Evolutionary conservation across 768 basidiomycete genomes (phyloP).

Genomic region (Lactarius hatsudake): DNA sequence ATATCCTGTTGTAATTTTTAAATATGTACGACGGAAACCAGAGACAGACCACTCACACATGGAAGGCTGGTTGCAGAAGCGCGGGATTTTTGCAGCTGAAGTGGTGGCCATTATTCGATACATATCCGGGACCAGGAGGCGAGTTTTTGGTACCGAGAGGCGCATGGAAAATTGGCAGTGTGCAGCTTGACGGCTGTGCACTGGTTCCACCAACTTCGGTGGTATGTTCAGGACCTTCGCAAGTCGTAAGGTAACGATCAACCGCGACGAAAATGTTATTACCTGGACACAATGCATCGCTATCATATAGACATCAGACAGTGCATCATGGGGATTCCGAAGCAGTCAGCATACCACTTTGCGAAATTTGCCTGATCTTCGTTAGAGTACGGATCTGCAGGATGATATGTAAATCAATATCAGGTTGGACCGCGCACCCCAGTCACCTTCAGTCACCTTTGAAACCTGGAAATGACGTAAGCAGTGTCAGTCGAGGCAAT

Average conservation of each 20-base stretch:
- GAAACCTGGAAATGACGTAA: too few species aligned
- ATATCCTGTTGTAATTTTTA: conserved; percentile 38
- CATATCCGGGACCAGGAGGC: conserved; percentile 39
- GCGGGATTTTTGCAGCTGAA: conserved; percentile 54
- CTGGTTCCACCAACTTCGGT: conserved; percentile 30
- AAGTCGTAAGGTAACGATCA: neutral
- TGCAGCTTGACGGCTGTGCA: conserved; percentile 51
- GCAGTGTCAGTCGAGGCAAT: too few species aligned
- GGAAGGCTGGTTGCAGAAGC: conserved; percentile 50
- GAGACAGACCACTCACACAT: conserved; percentile 45
- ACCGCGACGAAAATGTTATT: neutral
- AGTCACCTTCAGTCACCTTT: too few species aligned
- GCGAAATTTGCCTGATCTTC: conserved; percentile 52
- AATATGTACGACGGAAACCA: too few species aligned
- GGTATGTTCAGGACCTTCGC: conserved; percentile 48
- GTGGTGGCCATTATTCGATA: conserved; percentile 54
- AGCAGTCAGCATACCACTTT: conserved; percentile 42
- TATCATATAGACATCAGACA: conserved; percentile 26
- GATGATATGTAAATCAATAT: neutral
- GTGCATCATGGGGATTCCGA: conserved; percentile 22
- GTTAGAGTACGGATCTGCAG: conserved; percentile 52
- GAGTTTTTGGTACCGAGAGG: conserved; percentile 33
- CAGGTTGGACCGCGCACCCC: neutral
- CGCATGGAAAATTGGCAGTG: conserved; percentile 50
- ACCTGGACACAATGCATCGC: conserved; percentile 53